Conservation (phyloP, 164 flowering plant genomes). For the Taxillus chinensis region DNA sequence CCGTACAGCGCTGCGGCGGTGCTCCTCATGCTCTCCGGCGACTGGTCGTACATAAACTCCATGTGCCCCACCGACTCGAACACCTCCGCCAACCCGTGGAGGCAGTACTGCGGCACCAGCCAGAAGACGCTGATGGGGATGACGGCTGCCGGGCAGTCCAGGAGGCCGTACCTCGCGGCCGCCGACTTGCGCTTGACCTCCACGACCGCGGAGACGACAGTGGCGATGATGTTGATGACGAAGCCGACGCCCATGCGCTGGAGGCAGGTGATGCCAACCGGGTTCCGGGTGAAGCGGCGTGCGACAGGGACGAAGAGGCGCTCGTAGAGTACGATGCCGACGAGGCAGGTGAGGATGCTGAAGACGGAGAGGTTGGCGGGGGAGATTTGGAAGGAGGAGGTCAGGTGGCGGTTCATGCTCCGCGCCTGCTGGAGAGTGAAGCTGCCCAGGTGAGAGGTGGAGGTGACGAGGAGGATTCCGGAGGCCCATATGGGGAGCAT, state of each 20-base stretch:
- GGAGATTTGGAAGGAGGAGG: constrained; percentile 36
- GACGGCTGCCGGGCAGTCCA: constrained; percentile 28
- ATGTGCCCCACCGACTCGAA: constrained; percentile 36
- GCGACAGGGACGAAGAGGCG: constrained; percentile 44
- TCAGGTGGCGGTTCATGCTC: constrained; percentile 36
- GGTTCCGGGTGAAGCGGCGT: constrained; percentile 32
- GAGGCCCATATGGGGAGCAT: constrained; percentile 45
- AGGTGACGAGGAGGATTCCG: constrained; percentile 24
- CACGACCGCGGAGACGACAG: constrained; percentile 25
- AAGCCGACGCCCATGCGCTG: constrained; percentile 52
- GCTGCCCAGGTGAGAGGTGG: constrained; percentile 30
- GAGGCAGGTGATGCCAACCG: constrained; percentile 34
- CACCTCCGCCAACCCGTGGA: constrained; percentile 38
- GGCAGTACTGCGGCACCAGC: constrained; percentile 38
- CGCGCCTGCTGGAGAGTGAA: constrained; percentile 42
- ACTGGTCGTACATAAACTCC: constrained; percentile 46
- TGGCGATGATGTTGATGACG: constrained; percentile 26
- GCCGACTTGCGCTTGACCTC: constrained; percentile 42
- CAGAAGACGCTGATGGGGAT: constrained; percentile 49
- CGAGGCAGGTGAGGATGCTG: constrained; percentile 23
- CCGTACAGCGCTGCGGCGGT: constrained; percentile 42
- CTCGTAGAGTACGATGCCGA: constrained; percentile 34
- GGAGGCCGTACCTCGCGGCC: constrained; percentile 27
- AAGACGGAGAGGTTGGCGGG: constrained; percentile 39
- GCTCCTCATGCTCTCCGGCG: constrained; percentile 55